Percentiles rank a stretch among this genome's conserved stretches.
Conservation (phyloP, 768 basidiomycete species). For the Pleurotus sapidus region DNA sequence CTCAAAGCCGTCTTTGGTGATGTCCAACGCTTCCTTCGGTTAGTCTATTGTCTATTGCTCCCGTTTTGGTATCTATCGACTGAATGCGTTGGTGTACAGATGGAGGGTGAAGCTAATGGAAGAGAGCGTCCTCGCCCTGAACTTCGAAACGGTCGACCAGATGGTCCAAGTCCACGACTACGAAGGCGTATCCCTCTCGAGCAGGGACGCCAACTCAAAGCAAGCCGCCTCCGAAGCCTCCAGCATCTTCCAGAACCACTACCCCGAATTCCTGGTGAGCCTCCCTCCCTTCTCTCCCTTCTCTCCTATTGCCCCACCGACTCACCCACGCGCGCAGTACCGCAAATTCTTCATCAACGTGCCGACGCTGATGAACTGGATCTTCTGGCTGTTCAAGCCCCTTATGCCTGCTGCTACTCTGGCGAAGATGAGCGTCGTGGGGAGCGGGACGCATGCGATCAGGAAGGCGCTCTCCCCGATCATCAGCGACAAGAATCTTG, state of each 20-base stretch:
- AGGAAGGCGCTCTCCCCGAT: slow-evolving; percentile 55
- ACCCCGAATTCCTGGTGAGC: slow-evolving; percentile 75
- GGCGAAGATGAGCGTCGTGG: slow-evolving; percentile 80
- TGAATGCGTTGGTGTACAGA: slow-evolving; percentile 28
- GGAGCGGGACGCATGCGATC: slow-evolving; percentile 56
- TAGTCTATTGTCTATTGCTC: slow-evolving; percentile 10
- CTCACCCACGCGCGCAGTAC: background rate
- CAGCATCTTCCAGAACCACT: slow-evolving; percentile 72
- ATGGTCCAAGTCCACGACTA: slow-evolving; percentile 81
- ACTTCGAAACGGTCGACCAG: slow-evolving; percentile 73
- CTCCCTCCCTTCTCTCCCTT: background rate
- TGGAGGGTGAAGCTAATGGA: slow-evolving; percentile 86
- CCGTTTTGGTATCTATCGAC: slow-evolving; percentile 9
- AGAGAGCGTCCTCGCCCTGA: slow-evolving; percentile 53
- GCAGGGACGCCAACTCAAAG: slow-evolving; percentile 73
- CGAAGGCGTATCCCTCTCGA: slow-evolving; percentile 63
- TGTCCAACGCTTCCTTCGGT: slow-evolving; percentile 74
- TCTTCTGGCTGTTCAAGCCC: slow-evolving; percentile 83
- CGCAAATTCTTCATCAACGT: slow-evolving; percentile 81
- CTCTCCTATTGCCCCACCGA: background rate
- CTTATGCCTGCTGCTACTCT: slow-evolving; percentile 70
- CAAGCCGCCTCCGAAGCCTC: slow-evolving; percentile 72
- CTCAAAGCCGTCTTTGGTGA: slow-evolving; percentile 74
- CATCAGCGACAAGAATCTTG: slow-evolving; percentile 54
- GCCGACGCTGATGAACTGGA: slow-evolving; percentile 72